These are phyloP conservation scores for Hamamelis virginiana DNA, from an alignment of 164 flowering plant species.

Conservation along the genomic window DNA sequence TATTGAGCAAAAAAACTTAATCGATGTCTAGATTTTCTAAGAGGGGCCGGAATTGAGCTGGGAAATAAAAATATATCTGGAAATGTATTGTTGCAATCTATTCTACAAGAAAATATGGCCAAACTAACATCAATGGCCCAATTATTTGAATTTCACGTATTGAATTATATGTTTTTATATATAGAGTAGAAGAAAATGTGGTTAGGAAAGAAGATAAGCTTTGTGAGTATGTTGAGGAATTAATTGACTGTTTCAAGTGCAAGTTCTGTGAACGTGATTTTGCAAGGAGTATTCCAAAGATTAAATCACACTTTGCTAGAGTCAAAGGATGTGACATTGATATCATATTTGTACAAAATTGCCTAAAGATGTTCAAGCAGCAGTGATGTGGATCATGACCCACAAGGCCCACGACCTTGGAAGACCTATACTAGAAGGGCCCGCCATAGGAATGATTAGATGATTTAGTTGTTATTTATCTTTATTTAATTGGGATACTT, in stretches of 20 bases:
- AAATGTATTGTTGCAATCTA: not conserved
- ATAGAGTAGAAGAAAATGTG: conserved; percentile 9
- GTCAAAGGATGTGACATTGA: conserved; percentile 19
- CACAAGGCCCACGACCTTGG: too few species aligned
- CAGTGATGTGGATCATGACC: too few species aligned
- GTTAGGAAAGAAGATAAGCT: conserved; percentile 16
- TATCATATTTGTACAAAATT: conserved; percentile 22
- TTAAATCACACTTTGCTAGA: conserved; percentile 27
- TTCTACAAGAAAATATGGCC: not conserved
- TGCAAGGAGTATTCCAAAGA: conserved; percentile 24
- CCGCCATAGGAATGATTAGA: too few species aligned
- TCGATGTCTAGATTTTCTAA: not conserved
- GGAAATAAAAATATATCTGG: not conserved
- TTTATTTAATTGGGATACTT: too few species aligned
- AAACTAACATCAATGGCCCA: too few species aligned
- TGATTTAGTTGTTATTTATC: too few species aligned
- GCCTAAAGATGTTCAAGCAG: conserved; percentile 23
- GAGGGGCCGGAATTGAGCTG: not conserved
- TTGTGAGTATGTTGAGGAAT: conserved; percentile 24
- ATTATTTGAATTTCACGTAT: too few species aligned
- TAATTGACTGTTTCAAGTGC: conserved; percentile 17
- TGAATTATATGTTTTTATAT: too few species aligned
- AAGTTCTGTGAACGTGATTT: conserved; percentile 20
- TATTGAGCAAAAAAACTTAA: not conserved
- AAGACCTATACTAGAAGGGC: too few species aligned